phyloP scores from a whole-genome alignment of 306 rosid genomes.

The Psophocarpus tetragonolobus region DNA sequence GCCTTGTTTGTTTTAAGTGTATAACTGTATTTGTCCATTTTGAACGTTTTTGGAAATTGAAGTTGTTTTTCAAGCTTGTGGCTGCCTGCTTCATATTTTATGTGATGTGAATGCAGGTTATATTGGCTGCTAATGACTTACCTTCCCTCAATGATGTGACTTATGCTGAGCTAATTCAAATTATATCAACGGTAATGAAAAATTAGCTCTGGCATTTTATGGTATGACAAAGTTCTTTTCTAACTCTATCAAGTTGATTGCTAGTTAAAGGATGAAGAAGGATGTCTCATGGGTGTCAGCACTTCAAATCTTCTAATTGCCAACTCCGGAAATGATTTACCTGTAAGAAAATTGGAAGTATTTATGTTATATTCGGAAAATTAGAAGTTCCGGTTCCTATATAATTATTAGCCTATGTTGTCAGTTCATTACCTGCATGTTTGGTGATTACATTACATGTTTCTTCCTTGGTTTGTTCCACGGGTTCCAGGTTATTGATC shows the following conservation, averaged over 20 bases:
- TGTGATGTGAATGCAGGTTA: conserved; percentile 58
- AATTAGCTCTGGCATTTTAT: neutral
- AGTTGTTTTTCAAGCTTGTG: neutral
- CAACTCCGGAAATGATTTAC: conserved; percentile 91
- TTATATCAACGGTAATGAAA: conserved; percentile 67
- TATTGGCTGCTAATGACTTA: conserved; percentile 90
- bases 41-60: conserved; percentile 5
- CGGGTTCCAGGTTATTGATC: conserved; percentile 74
- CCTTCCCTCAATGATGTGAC: conserved; percentile 94
- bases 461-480: conserved; percentile 30
- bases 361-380: neutral
- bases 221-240: conserved; percentile 17
- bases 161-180: conserved; percentile 73
- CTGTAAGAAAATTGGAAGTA: conserved; percentile 57
- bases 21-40: neutral
- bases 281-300: conserved; percentile 70
- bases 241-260: conserved; percentile 31
- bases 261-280: conserved; percentile 80
- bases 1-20: neutral
- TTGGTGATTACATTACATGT: neutral
- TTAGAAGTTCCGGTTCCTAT: neutral
- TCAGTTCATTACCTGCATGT: neutral
- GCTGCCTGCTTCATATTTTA: conserved; percentile 28
- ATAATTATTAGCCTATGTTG: neutral
- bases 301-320: conserved; percentile 72